These are phyloP conservation scores for Climacium dendroides DNA, from an alignment of 225 moss, liverwort and hornwort genomes.

Conservation along the genomic window DNA sequence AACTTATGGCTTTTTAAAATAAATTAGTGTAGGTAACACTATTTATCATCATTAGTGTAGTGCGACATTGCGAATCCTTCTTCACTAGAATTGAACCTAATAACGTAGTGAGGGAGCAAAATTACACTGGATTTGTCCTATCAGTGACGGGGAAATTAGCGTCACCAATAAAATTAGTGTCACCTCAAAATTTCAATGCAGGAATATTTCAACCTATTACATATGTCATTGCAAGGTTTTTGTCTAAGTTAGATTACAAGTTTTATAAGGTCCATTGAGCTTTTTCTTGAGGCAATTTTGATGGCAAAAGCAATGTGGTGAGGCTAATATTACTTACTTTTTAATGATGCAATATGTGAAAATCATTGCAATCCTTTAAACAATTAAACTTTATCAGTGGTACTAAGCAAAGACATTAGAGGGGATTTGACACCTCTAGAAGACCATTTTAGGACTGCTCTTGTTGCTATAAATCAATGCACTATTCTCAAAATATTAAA, in stretches of 20 bases:
- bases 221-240: background rate
- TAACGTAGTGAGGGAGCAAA: no score
- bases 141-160: background rate
- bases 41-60: no score
- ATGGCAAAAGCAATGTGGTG: background rate
- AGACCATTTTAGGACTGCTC: no score
- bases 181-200: background rate
- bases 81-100: no score
- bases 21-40: no score
- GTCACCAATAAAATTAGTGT: background rate
- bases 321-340: background rate
- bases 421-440: no score
- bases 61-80: background rate
- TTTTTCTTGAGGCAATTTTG: background rate
- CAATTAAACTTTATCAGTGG: background rate
- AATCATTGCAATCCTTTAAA: background rate
- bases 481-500: no score
- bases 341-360: background rate
- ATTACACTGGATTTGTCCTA: background rate
- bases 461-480: no score
- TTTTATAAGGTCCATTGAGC: background rate
- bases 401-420: fast-evolving
- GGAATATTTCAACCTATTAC: background rate
- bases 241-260: background rate
- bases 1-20: no score